A percentile compares a stretch with the other conserved stretches of the same genome.
Evolutionary conservation across 1,284 basidiomycete genomes (phyloP).

Genomic region (Agaricales sp.): DNA sequence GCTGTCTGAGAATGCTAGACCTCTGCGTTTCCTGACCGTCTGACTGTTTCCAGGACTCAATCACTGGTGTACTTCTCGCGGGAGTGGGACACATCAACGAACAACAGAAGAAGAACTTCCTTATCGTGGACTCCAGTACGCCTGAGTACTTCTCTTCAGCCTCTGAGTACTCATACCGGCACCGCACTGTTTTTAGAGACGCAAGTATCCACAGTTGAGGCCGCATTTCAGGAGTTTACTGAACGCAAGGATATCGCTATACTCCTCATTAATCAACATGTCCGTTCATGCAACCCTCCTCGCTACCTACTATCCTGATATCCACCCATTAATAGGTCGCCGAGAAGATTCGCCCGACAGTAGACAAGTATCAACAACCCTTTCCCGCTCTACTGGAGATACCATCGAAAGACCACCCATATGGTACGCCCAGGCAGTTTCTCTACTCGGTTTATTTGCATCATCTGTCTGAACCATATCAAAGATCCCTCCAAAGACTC

Average conservation of each 20-base stretch:
- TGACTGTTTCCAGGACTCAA: slow-evolving; percentile 71
- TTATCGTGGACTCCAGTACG: slow-evolving; percentile 86
- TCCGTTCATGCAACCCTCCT: slow-evolving; percentile 28
- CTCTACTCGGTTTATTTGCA: slow-evolving; percentile 2
- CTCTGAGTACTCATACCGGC: slow-evolving; percentile 2
- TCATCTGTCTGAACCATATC: slow-evolving; percentile 8
- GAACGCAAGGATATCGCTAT: slow-evolving; percentile 92
- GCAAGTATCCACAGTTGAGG: slow-evolving; percentile 79
- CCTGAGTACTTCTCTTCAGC: slow-evolving; percentile 11
- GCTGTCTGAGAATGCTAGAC: too few relatives aligned
- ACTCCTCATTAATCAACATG: slow-evolving; percentile 94
- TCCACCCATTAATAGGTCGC: slow-evolving; percentile 53
- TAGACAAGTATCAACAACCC: slow-evolving; percentile 91
- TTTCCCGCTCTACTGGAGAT: slow-evolving; percentile 98
- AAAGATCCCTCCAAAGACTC: slow-evolving; percentile 96
- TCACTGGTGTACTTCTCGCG: slow-evolving; percentile 87
- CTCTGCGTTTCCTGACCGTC: too few relatives aligned
- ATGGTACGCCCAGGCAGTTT: slow-evolving; percentile 64
- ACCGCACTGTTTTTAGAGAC: slow-evolving; percentile 61
- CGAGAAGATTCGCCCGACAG: slow-evolving; percentile 91
- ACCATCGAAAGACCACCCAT: slow-evolving; percentile 90
- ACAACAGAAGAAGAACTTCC: slow-evolving; percentile 91
- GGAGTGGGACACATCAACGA: slow-evolving; percentile 86
- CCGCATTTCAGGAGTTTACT: slow-evolving; percentile 86
- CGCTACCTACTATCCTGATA: slow-evolving; percentile 8